Evolutionary conservation across 352 stramenopile genomes (phyloP), one percentile per base, ranked within the genome.

Genomic region (Globisporangium orthogonon): DNA sequence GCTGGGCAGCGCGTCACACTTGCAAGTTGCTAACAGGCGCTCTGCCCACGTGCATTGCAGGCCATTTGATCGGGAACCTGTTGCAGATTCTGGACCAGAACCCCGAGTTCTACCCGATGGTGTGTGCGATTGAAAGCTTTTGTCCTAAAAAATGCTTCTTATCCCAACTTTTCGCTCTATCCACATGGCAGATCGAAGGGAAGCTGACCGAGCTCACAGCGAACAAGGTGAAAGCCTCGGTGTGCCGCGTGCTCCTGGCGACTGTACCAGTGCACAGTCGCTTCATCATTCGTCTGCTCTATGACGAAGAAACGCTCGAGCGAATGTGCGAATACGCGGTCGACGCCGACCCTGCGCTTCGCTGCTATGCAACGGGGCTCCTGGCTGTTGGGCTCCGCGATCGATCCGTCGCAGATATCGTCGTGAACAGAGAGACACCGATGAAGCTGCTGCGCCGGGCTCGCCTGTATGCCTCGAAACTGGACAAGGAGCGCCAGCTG

Each of bases 81-180:
- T 63, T 92, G 43, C 80, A 83, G 23, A 67, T 86, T n/a, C 63
- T 94, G n/a, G 84, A 90, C 37, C 73, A 91, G 47, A 82, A 86
- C 41, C 79, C 89, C 45, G 82, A 92, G 10, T 94, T 94, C 44
- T 94, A 94, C 57, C 59, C 77, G 1, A 83, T 87, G 76, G 82
- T 91, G 23, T 23, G 23, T 23, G 23, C 23, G 23, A 23, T 0
- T 23, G 23, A 23, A 23, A 23, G 23, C 23, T 23, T 23, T 23
- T 23, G 23, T 23, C 23, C 23, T 23, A 23, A 23, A 23, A 23
- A 1, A 23, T 23, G 23, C 23, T 23, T 23, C 23, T 23, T 23
- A 23, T 23, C 23, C 23, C 23, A 23, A 23, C 23, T 23, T 23
- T 23, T 23, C 23, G 23, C 23, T 23, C 23, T 23, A 23, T 23